Base-by-base conservation (phyloP, 257 asterid genomes). In the Avicennia marina region DNA sequence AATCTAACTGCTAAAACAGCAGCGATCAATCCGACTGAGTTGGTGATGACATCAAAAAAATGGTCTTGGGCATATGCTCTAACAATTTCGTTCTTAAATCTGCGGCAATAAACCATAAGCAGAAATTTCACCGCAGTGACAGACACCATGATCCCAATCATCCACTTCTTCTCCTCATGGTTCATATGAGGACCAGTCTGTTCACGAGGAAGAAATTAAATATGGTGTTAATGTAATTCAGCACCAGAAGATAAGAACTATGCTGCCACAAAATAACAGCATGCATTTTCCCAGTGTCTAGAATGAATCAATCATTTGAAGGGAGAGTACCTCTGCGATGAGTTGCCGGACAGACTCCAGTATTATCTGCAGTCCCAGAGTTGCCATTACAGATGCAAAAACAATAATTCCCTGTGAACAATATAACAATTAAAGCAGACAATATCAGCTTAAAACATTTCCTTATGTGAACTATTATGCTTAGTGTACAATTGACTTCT, bases 61-160 rank as follows among this genome's bases (percentile, higher is more conserved):
- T 90, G 98, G 52, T 90, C 98, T 72, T 87, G 96, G 9, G 98
- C 96, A 56, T 90, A 90, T 20, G 98, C 94, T 73, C 80, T 64
- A 5, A 87, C 89, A 0, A 90, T 87, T 67, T 79, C 94, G 66
- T 87, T 84, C 65, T 84, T 77, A 70, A 90, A 90, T 56, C 86
- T 76, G 20, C 81, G 87, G 72, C 95, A 90, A 52, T 90, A 90
- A 2, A 87, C 0, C 96, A 84, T 77, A 9, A 90, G 90, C 20
- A 75, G 2, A 60, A 90, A 87, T 81, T 90, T 90, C 63, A 90
- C 82, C 7, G 53, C 78, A 0, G 98, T 90, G 11, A 84, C 98
- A 4, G 87, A 73, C 15, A 77, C 85, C 98, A 90, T 90, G 60
- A 90, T 87, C 39, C 94, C 96, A 18, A 90, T 84, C 84, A 85